These are phyloP conservation scores for Pythium myriotylum DNA, from an alignment of 352 stramenopile genomes.

Conservation along the genomic window DNA sequence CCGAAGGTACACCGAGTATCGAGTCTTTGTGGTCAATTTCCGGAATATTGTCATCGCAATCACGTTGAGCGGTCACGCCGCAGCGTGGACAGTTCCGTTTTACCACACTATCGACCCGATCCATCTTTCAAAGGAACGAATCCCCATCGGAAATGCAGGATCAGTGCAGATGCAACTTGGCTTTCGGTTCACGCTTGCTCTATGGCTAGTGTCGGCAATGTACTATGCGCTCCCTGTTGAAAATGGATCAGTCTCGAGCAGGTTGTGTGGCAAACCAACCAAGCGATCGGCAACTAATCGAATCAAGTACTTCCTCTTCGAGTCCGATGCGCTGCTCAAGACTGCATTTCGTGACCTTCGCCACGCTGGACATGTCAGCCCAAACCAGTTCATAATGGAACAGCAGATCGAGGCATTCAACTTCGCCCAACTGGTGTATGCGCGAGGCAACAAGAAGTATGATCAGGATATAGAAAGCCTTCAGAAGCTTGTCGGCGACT, in stretches of 20 bases:
- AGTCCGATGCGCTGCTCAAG: conserved; percentile 41
- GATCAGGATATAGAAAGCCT: conserved; percentile 29
- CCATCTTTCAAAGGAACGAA: conserved; percentile 2
- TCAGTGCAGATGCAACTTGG: conserved; percentile 36
- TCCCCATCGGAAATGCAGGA: conserved; percentile 26
- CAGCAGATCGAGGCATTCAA: conserved; percentile 51
- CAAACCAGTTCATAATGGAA: conserved; percentile 43
- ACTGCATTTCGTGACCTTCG: conserved; percentile 31
- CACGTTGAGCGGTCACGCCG: conserved; percentile 35
- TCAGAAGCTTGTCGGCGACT: conserved; percentile 33
- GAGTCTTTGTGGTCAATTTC: conserved; percentile 48
- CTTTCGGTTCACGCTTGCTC: conserved; percentile 30
- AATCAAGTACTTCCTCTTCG: conserved; percentile 47
- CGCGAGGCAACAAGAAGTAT: conserved; percentile 42
- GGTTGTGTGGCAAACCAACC: conserved; percentile 9
- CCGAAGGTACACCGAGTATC: conserved; percentile 43
- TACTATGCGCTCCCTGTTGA: conserved; percentile 36
- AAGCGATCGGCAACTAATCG: conserved; percentile 15
- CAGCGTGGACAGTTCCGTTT: conserved; percentile 37
- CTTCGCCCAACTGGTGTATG: conserved; percentile 45
- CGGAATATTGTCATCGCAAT: conserved; percentile 33
- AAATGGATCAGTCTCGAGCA: conserved; percentile 26
- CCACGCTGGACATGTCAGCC: conserved; percentile 30
- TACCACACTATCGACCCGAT: conserved; percentile 25
- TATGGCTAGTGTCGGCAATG: conserved; percentile 37